Conservation (phyloP, 2,329 filamentous ascomycete genomes). For the Teratosphaeria epicoccoides region DNA sequence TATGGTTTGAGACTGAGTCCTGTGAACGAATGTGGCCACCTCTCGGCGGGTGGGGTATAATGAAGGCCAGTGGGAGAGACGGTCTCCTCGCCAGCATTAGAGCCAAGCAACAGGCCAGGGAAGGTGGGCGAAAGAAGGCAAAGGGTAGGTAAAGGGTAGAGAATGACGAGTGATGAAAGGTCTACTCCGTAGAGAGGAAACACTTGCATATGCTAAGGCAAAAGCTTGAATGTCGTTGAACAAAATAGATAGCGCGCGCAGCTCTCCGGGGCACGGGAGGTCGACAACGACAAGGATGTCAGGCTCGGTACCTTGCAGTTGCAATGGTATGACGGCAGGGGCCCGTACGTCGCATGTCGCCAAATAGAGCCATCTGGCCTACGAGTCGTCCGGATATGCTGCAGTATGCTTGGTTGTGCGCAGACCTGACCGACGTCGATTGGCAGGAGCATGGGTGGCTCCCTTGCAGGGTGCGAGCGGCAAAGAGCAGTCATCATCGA, state of each 20-base stretch:
- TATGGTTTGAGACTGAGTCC: conserved; percentile 1
- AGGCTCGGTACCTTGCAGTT: not conserved
- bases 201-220: conserved; percentile 3
- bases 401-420: not conserved
- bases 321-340: not conserved
- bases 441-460: not conserved
- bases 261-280: not conserved
- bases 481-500: not conserved
- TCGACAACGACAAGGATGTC: not conserved
- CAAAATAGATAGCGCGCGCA: conserved; percentile 7
- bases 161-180: conserved; percentile 1
- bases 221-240: conserved; percentile 13
- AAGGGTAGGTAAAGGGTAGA: not conserved
- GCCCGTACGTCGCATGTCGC: not conserved
- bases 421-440: not conserved
- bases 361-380: not conserved
- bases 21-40: not conserved
- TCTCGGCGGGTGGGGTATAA: conserved; percentile 9
- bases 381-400: not conserved
- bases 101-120: conserved; percentile 3
- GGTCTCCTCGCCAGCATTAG: conserved; percentile 6
- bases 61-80: conserved; percentile 10
- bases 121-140: conserved; percentile 7
- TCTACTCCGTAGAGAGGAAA: conserved; percentile 2
- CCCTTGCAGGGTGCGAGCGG: not conserved